Base-by-base conservation (phyloP, 1,284 basidiomycete species). In the Abortiporus biennis region DNA sequence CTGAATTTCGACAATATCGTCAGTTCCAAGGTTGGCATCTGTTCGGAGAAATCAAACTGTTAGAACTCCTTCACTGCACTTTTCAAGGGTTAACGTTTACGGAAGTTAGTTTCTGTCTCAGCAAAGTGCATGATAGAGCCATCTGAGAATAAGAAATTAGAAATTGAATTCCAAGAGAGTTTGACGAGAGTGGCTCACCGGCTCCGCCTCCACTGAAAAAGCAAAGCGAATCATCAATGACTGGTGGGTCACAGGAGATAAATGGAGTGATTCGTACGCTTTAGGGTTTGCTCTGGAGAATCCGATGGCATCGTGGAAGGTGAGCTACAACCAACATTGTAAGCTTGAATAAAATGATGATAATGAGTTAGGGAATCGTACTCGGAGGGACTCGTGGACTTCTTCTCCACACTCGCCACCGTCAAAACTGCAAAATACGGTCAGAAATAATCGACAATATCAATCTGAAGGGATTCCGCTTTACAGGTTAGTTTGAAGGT, bases 71-170 rank as follows among this genome's bases (percentile, higher is more conserved):
- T 32, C 27, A 29, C 27, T 29, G 27, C 9, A 8, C n/a, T 8
- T 20, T n/a, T n/a, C n/a, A 13, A 22, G 6, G 6, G 35, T 9
- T 12, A 9, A 13, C 23, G 47, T 50, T 35, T 13, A 54, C 49
- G 50, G 51, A 57, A 65, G 24, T 47, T 45, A n/a, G 57, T 57
- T 46, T 67, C 66, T 12, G 61, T 58, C 8, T 62, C 55, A 1
- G 59, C 44, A 50, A 59, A 60, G 4, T 51, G 49, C 52, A 66
- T 60, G 41, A 66, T 62, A 5, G 63, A 66, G 6, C 65, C 65
- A 44, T 66, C 63, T 54, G 35, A n/a, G n/a, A 35, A 21, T 19
- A 17, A 31, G 20, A 12, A 21, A 12, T 6, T 16, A 32, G 8
- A 3, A 31, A 11, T 6, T 23, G 6, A 3, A 23, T 16, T 19